These are phyloP conservation scores for Moesziomyces globuligerus DNA, from an alignment of 1,284 basidiomycete species.

Conservation along the genomic window DNA sequence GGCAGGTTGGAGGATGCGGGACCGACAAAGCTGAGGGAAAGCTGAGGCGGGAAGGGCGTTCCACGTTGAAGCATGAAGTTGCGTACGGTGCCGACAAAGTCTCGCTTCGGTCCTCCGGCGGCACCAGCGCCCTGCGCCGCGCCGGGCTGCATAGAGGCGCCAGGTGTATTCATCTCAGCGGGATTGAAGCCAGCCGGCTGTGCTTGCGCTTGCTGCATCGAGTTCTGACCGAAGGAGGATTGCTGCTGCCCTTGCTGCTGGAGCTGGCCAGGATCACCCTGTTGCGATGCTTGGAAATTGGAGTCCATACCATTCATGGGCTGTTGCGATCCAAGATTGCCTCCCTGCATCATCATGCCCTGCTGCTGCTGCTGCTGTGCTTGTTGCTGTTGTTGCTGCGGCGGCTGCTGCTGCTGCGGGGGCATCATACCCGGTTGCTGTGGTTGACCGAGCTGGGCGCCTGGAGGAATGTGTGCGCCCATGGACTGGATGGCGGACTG, in stretches of 20 bases:
- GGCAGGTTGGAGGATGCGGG: conserved; percentile 46
- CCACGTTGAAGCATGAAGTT: conserved; percentile 59
- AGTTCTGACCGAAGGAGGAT: conserved; percentile 11
- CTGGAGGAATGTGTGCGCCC: conserved; percentile 41
- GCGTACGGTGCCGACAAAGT: conserved; percentile 57
- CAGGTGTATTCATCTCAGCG: conserved; percentile 22
- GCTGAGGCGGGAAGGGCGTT: conserved; percentile 48
- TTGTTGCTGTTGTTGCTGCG: conserved; percentile 20
- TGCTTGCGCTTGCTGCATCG: conserved; percentile 35
- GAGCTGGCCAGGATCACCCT: conserved; percentile 16
- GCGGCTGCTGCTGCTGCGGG: conserved; percentile 17
- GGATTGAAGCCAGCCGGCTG: conserved; percentile 32
- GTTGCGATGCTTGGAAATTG: conserved; percentile 19
- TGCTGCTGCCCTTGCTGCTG: conserved; percentile 25
- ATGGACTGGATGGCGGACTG: conserved; percentile 39
- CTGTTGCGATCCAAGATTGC: conserved; percentile 27
- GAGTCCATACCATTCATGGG: conserved; percentile 19
- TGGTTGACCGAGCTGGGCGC: conserved; percentile 31
- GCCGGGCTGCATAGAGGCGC: conserved; percentile 15
- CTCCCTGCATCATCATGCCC: conserved; percentile 27
- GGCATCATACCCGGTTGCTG: conserved; percentile 30
- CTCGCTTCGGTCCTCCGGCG: conserved; percentile 30
- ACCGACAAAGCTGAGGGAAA: conserved; percentile 50
- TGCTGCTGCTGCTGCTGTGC: conserved; percentile 11
- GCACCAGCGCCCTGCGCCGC: conserved; percentile 8